phyloP scores from a whole-genome alignment of 352 stramenopile species.

The Phytophthora aleatoria region DNA sequence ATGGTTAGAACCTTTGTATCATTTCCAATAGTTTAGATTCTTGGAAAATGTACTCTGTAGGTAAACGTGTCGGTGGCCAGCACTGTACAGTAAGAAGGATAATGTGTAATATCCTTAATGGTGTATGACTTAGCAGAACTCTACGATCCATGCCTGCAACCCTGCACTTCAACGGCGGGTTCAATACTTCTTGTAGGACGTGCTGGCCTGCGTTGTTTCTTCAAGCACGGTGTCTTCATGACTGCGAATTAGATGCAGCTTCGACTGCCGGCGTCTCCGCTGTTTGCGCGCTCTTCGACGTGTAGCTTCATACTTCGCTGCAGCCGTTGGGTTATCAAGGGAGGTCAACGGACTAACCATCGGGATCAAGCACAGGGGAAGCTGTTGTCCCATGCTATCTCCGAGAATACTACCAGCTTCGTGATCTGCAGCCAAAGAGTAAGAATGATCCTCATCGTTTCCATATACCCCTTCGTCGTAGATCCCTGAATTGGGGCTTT shows the following conservation, averaged over 20 bases:
- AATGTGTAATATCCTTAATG: background rate
- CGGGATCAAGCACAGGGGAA: conserved; percentile 70
- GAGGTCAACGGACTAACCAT: conserved; percentile 69
- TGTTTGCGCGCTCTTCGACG: conserved; percentile 45
- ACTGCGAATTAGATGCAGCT: conserved; percentile 1
- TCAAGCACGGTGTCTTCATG: conserved; percentile 1
- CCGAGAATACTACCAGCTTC: conserved; percentile 8
- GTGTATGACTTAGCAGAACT: background rate
- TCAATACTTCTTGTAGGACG: background rate
- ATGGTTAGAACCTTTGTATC: conserved; percentile 18
- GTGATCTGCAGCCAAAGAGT: conserved; percentile 2
- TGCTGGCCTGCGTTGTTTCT: background rate
- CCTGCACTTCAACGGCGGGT: background rate
- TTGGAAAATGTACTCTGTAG: background rate
- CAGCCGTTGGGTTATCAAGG: conserved; percentile 68
- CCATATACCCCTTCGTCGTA: conserved; percentile 9
- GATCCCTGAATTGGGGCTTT: conserved; percentile 1
- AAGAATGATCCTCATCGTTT: conserved; percentile 16
- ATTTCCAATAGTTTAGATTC: conserved; percentile 7
- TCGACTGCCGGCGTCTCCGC: conserved; percentile 19
- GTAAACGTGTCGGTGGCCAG: conserved; percentile 5
- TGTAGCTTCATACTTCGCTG: conserved; percentile 51
- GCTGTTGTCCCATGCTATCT: conserved; percentile 32
- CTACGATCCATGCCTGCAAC: background rate
- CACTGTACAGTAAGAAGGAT: background rate